Base-by-base conservation (phyloP, 148 eudicot genomes). In the Amaranthus palmeri region DNA sequence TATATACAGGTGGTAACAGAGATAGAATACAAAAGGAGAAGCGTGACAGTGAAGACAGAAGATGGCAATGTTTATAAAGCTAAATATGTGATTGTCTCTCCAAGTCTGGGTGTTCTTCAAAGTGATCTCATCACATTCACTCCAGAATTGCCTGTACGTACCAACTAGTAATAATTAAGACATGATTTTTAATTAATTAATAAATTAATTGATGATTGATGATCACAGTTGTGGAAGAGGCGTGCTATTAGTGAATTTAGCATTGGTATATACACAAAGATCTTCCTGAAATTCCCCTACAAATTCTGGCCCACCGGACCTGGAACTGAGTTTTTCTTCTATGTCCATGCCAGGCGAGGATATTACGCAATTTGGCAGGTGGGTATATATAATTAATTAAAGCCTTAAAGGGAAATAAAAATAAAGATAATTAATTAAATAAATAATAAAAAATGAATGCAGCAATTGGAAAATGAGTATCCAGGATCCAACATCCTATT, bases 311-410 rank as follows among this genome's bases (percentile, higher is more conserved):
- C 81, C 9, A 61, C 78, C 12, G 74, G 71, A 8, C 40, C 10
- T 2, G 78, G 71, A 5, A 73, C 74, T 0, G 74, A 74, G 9
- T 68, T 74, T 54, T 79, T 79, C 71, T 58, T 62, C n/a, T 74
- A 79, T 18, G 74, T 54, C 3, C 77, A 79, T 55, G 41, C 62
- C 54, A 69, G 81, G 53, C 81, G 78, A 10, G 81, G 78, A 46
- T 63, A 79, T 47, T 79, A 62, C 12, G 70, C 78, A 4, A 57
- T 79, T 55, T 79, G 78, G 81, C 74, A 73, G 81, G 78, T 76
- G 36, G 7, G 40, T 45, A n/a, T 43, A 11, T 8, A 3, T 8
- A 10, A 62, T 42, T 17, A 10, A 2, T 42, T 18, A 6, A 6
- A n/a, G n/a, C n/a, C n/a, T n/a, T n/a, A n/a, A n/a, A n/a, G n/a